Conservation (phyloP, 2,329 filamentous ascomycete species). For the Hypoxylon sp. region DNA sequence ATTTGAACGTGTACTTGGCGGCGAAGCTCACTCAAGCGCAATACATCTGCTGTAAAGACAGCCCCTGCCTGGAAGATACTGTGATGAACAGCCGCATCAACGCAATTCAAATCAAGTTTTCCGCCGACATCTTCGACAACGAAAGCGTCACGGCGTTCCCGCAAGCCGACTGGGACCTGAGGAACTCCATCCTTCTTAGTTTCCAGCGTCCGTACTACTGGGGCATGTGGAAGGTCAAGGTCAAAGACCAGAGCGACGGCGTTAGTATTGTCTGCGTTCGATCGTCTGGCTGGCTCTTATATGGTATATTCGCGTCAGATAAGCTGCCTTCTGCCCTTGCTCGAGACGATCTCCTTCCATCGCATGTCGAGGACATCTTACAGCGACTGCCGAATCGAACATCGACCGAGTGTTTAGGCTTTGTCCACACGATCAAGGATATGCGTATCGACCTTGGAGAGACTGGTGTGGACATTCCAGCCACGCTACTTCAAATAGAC, state of each 20-base stretch:
- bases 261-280: conserved; percentile 44
- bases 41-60: conserved; percentile 44
- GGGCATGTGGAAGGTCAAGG: conserved; percentile 44
- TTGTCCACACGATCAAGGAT: conserved; percentile 39
- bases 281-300: conserved; percentile 42
- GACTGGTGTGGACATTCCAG: conserved; percentile 29
- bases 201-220: conserved; percentile 45
- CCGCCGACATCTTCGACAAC: conserved; percentile 41
- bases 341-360: conserved; percentile 40
- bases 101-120: conserved; percentile 43
- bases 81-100: conserved; percentile 41
- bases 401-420: conserved; percentile 35
- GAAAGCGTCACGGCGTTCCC: conserved; percentile 38
- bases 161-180: conserved; percentile 44
- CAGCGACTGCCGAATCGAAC: conserved; percentile 34
- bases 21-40: conserved; percentile 40
- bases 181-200: conserved; percentile 46
- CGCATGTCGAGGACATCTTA: conserved; percentile 40
- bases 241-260: conserved; percentile 34
- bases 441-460: conserved; percentile 31
- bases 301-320: conserved; percentile 42
- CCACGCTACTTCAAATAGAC: conserved; percentile 40
- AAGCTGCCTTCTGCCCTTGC: conserved; percentile 34
- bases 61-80: conserved; percentile 31
- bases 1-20: conserved; percentile 43